These are phyloP conservation scores for Calonectria fujianensis DNA, from an alignment of 2,329 filamentous ascomycete species.

Conservation along the genomic window DNA sequence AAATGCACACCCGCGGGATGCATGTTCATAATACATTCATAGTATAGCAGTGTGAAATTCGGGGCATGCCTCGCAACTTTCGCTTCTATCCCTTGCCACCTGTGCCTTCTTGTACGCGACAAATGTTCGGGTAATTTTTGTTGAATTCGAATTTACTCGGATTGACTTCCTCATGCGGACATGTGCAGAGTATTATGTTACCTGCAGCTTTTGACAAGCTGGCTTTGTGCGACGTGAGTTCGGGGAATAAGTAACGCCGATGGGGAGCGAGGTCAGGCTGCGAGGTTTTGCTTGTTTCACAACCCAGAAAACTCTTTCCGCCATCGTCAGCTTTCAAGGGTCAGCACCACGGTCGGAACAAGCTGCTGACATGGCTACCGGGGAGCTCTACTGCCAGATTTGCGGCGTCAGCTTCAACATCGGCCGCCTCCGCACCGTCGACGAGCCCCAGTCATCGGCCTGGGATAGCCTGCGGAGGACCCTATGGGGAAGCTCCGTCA, in stretches of 20 bases:
- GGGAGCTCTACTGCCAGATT: constrained; percentile 51
- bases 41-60: neutral
- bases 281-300: neutral
- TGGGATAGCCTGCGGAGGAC: constrained; percentile 32
- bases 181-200: neutral
- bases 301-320: neutral
- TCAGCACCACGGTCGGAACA: neutral
- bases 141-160: neutral
- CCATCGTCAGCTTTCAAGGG: neutral
- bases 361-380: constrained; percentile 34
- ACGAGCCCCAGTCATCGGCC: constrained; percentile 48
- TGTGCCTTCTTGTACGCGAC: neutral
- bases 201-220: neutral
- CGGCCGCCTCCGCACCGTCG: constrained; percentile 46
- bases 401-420: constrained; percentile 58
- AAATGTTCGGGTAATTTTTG: neutral
- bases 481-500: constrained; percentile 33
- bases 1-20: neutral
- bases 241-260: constrained; percentile 11
- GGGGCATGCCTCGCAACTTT: neutral
- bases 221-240: neutral
- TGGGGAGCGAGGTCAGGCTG: neutral
- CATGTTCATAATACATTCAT: neutral
- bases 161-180: neutral
- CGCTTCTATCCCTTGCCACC: neutral